Conservation (phyloP, 2,329 filamentous ascomycete species). For the Botrytis paeoniae region DNA sequence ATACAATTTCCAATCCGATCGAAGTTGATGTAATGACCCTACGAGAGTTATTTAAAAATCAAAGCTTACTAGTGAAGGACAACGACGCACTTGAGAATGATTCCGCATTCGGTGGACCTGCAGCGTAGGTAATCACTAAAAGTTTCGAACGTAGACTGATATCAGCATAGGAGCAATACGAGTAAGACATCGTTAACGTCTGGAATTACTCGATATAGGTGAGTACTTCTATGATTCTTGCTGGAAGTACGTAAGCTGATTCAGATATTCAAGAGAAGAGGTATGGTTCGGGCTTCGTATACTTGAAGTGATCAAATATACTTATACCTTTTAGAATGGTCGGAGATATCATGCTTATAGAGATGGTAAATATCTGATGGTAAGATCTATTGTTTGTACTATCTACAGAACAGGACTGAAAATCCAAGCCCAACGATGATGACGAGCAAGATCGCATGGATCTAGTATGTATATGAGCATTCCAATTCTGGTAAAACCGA, state of each 20-base stretch:
- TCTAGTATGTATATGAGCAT: conserved; percentile 20
- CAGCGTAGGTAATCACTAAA: neutral
- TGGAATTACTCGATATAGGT: conserved; percentile 22
- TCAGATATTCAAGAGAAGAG: neutral
- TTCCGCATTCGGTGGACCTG: conserved; percentile 6
- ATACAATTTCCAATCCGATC: neutral
- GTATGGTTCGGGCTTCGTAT: neutral
- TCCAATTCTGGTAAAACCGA: neutral
- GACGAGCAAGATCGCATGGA: conserved; percentile 34
- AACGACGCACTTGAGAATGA: conserved; percentile 11
- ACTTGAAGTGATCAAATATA: neutral
- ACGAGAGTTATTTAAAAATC: too few relatives aligned
- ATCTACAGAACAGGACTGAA: neutral
- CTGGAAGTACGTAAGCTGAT: neutral
- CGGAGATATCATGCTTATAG: conserved; percentile 41
- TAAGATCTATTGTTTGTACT: neutral
- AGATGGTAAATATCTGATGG: conserved; percentile 33
- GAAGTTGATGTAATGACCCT: conserved; percentile 16
- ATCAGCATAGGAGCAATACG: conserved; percentile 2
- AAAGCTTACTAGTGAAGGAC: conserved; percentile 11
- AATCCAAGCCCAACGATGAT: conserved; percentile 34
- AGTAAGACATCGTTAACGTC: conserved; percentile 23
- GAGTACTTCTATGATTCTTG: neutral
- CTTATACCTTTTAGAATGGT: conserved; percentile 36
- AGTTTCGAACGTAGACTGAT: neutral